Base-by-base conservation (phyloP, 2,329 filamentous ascomycete species). In the Gliomastix tumulicola region DNA sequence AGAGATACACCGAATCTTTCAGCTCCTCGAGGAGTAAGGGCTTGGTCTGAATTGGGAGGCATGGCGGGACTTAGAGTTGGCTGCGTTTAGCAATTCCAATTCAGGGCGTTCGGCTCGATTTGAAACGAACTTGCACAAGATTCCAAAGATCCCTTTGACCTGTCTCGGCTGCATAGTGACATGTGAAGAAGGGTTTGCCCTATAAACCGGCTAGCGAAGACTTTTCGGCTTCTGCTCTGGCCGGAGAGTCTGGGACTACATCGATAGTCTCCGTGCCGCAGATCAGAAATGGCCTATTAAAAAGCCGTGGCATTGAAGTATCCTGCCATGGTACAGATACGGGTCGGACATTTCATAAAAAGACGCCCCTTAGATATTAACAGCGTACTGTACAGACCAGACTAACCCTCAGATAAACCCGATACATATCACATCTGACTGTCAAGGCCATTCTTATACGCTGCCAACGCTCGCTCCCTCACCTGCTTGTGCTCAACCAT, bases 401-500 rank as follows among this genome's bases (percentile, higher is more conserved):
- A 23, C 38, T 21, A 23, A 6, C 25, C 21, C 9, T 4, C 12
- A 11, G 8, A 3, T 32, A 33, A 25, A 20, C 18, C 40, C 9
- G 8, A 27, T 13, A 10, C 32, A 32, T 32, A 38, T 30, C 41
- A 40, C 34, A 41, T 30, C 19, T 27, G 55, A 16, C 46, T 56
- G 13, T 48, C 50, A 10, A 60, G 46, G 1, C 55, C 60, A 30
- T 66, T 66, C 57, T 89, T 90, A 55, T 88, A 94, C 46, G 76
- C 75, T 37, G 60, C 63, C 53, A 92, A 60, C 20, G 82, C 82
- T 45, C 75, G 70, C 36, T 84, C 77, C 40, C 88, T 73, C 36
- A 74, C 74, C 11, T 65, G 66, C 50, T 80, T 82, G 56, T 94
- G 88, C 28, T 83, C 73, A 2, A 94, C 84, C 44, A 90, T 81